phyloP scores from a whole-genome alignment of 2,329 filamentous ascomycete genomes.

The Cercospora nicotianae region DNA sequence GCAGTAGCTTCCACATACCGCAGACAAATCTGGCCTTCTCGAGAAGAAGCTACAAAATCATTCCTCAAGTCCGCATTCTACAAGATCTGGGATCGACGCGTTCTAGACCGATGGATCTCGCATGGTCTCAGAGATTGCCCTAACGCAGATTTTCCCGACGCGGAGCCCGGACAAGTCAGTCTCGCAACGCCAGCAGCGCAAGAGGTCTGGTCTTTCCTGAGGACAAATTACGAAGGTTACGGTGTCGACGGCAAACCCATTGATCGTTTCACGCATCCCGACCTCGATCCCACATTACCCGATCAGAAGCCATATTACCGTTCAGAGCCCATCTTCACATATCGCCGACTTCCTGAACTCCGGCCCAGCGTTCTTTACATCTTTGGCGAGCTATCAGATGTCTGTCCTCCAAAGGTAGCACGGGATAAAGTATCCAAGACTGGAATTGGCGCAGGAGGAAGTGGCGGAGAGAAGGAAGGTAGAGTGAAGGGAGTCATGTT shows the following conservation, averaged over 20 bases:
- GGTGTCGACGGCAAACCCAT: slow-evolving; percentile 32
- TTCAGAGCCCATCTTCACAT: slow-evolving; percentile 60
- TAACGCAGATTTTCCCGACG: slow-evolving; percentile 50
- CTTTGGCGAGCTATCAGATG: slow-evolving; percentile 60
- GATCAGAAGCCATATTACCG: slow-evolving; percentile 63
- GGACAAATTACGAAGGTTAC: slow-evolving; percentile 53
- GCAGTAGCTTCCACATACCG: slow-evolving; percentile 64
- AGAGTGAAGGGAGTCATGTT: slow-evolving; percentile 67
- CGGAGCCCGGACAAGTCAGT: slow-evolving; percentile 56
- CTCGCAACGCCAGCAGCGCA: slow-evolving; percentile 82
- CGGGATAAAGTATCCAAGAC: slow-evolving; percentile 62
- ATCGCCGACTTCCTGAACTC: slow-evolving; percentile 58
- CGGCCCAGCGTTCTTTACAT: slow-evolving; percentile 68
- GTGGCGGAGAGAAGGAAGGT: slow-evolving; percentile 61
- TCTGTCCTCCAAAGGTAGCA: slow-evolving; percentile 55
- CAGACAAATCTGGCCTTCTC: slow-evolving; percentile 79
- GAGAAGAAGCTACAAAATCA: slow-evolving; percentile 64
- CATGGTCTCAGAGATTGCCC: slow-evolving; percentile 75
- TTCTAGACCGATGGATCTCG: slow-evolving; percentile 70
- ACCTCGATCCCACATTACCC: slow-evolving; percentile 37
- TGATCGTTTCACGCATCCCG: slow-evolving; percentile 45
- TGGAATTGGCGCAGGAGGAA: slow-evolving; percentile 66
- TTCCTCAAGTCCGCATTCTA: slow-evolving; percentile 76
- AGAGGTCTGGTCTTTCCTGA: slow-evolving; percentile 76
- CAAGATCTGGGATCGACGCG: slow-evolving; percentile 75